A percentile compares a stretch with the other conserved stretches of the same genome.
phyloP scores from a whole-genome alignment of 2,329 filamentous ascomycete genomes.

The Keithomyces neogunnii region DNA sequence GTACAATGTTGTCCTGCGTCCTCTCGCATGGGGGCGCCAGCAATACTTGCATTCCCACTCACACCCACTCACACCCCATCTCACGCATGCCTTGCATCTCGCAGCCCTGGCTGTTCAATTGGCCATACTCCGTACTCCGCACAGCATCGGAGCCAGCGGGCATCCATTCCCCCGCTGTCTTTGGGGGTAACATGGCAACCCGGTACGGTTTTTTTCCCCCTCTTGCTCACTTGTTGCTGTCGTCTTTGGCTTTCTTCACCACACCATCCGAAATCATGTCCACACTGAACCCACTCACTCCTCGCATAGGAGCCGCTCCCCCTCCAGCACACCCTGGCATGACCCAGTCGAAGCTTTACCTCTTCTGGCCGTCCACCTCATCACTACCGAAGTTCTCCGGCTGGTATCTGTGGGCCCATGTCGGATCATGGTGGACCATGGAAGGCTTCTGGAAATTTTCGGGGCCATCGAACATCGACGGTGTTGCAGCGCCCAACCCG shows the following conservation, averaged over 20 bases:
- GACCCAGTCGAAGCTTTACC: not conserved
- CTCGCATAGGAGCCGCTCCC: not conserved
- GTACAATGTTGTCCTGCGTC: too few species aligned
- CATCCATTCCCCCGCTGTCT: too few species aligned
- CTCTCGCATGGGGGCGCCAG: too few species aligned
- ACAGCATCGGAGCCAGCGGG: too few species aligned
- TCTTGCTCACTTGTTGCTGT: not conserved
- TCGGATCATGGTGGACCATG: not conserved
- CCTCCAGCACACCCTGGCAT: not conserved
- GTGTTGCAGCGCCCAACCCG: not conserved
- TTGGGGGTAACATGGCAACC: too few species aligned
- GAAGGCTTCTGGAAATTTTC: conserved; percentile 3
- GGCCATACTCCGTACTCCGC: too few species aligned
- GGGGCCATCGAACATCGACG: not conserved
- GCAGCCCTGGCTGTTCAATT: too few species aligned
- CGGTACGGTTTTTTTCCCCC: not conserved
- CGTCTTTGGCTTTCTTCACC: not conserved
- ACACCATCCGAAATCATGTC: not conserved
- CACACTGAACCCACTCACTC: conserved; percentile 1
- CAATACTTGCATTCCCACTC: too few species aligned
- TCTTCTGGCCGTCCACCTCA: not conserved
- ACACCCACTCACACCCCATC: too few species aligned
- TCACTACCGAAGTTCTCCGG: not conserved
- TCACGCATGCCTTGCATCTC: too few species aligned
- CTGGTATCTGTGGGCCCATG: not conserved